Evolutionary conservation across 176 grass and related monocot species (phyloP).

Genomic region (Poa annua): DNA sequence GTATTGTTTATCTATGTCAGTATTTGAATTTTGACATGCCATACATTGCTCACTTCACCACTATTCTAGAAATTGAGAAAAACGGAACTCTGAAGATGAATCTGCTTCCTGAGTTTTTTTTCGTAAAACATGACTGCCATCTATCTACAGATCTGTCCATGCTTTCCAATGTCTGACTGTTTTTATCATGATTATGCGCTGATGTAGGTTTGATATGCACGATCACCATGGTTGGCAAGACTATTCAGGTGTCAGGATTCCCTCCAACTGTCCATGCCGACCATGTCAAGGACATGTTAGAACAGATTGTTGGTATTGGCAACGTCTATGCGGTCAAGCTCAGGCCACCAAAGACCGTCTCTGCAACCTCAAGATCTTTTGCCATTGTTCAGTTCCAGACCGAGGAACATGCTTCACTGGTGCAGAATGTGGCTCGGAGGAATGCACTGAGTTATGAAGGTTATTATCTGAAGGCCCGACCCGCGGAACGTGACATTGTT

Average conservation of each 20-base stretch:
- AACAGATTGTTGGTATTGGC: conserved; percentile 45
- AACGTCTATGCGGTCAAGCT: conserved; percentile 71
- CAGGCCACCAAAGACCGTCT: conserved; percentile 51
- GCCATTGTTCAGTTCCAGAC: conserved; percentile 78
- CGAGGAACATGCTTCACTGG: conserved; percentile 46
- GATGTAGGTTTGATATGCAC: conserved; percentile 48
- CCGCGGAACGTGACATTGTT: conserved; percentile 64
- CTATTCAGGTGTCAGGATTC: conserved; percentile 65
- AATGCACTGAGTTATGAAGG: conserved; percentile 13
- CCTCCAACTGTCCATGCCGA: conserved; percentile 45
- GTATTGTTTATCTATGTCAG: background rate
- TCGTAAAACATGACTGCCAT: conserved; percentile 17
- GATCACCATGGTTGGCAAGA: conserved; percentile 71
- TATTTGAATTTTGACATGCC: background rate
- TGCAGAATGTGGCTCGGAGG: conserved; percentile 33
- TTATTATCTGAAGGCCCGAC: conserved; percentile 48
- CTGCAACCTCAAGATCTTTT: conserved; percentile 56
- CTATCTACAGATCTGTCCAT: background rate
- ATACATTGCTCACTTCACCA: conserved; percentile 20
- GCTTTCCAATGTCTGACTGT: background rate
- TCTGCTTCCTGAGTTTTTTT: background rate
- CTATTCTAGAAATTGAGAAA: background rate
- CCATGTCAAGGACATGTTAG: conserved; percentile 56
- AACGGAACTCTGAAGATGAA: background rate
- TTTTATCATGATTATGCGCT: background rate